A percentile compares a stretch with the other conserved stretches of the same genome.
These are phyloP conservation scores for Echium plantagineum DNA, from an alignment of 257 asterid species.

Conservation along the genomic window DNA sequence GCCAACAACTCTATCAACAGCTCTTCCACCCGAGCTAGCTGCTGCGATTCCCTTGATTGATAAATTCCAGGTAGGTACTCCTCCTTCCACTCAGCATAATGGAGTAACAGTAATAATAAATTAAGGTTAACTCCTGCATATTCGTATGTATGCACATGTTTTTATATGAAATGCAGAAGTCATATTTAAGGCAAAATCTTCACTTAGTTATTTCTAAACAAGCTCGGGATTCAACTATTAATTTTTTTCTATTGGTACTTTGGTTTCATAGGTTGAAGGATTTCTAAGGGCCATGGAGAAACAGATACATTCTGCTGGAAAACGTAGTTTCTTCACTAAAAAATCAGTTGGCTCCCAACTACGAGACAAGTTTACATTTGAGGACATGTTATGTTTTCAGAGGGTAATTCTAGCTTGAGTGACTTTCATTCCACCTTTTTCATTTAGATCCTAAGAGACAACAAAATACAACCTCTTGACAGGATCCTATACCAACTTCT, in stretches of 20 bases:
- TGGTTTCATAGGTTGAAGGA: conserved; percentile 61
- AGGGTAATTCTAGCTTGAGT: conserved; percentile 35
- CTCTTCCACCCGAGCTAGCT: conserved; percentile 83
- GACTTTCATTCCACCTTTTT: not conserved
- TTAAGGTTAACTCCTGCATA: too few species aligned
- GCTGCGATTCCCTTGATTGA: conserved; percentile 89
- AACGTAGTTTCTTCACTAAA: conserved; percentile 85
- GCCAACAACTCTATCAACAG: conserved; percentile 66
- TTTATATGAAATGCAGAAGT: not conserved
- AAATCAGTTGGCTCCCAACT: conserved; percentile 47
- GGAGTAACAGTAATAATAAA: too few species aligned
- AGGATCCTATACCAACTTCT: conserved; percentile 93
- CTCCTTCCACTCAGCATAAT: too few species aligned
- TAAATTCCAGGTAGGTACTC: conserved; percentile 64
- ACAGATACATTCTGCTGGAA: conserved; percentile 77
- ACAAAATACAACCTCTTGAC: conserved; percentile 21
- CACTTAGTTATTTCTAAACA: not conserved
- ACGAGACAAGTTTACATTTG: conserved; percentile 68
- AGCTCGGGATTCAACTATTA: not conserved
- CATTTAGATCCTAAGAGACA: not conserved
- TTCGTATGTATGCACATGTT: not conserved
- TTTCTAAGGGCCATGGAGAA: conserved; percentile 95
- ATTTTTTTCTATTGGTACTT: not conserved
- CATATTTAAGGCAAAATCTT: not conserved
- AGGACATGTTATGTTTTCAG: conserved; percentile 79